A percentile compares a stretch with the other conserved stretches of the same genome.
Evolutionary conservation across 495 filamentous ascomycete species (phyloP).

Genomic region (Glarea lozoyensis): DNA sequence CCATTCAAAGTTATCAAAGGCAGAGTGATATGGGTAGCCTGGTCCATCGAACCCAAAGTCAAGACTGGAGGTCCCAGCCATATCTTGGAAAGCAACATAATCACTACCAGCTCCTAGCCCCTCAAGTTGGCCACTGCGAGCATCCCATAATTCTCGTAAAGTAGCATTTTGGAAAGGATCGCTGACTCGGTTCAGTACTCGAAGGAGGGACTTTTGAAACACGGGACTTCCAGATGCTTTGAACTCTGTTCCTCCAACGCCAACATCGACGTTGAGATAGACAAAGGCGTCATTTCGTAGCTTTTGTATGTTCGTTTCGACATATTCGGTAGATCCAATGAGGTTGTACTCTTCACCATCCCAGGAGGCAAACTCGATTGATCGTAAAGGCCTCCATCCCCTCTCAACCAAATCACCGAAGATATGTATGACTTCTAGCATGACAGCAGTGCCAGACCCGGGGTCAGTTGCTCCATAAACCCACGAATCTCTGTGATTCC

Average conservation of each 20-base stretch:
- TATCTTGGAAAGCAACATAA: slow-evolving; percentile 85
- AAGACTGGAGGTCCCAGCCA: slow-evolving; percentile 83
- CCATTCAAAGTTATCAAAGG: slow-evolving; percentile 85
- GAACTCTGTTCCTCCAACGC: slow-evolving; percentile 65
- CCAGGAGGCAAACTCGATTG: slow-evolving; percentile 93
- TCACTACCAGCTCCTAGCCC: slow-evolving; percentile 77
- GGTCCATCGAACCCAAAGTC: slow-evolving; percentile 73
- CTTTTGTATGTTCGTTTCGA: slow-evolving; percentile 79
- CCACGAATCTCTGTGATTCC: slow-evolving; percentile 92
- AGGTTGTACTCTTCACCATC: slow-evolving; percentile 90
- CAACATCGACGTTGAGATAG: slow-evolving; percentile 90
- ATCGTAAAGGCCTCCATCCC: slow-evolving; percentile 87
- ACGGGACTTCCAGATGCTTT: slow-evolving; percentile 70
- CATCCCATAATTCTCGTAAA: slow-evolving; percentile 66
- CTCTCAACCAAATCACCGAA: slow-evolving; percentile 64
- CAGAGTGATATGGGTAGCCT: slow-evolving; percentile 71
- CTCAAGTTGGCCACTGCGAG: slow-evolving; percentile 51
- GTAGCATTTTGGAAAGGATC: slow-evolving; percentile 69
- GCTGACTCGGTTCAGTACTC: slow-evolving; percentile 59
- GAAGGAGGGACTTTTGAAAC: slow-evolving; percentile 60
- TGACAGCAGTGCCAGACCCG: slow-evolving; percentile 80
- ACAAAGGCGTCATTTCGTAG: slow-evolving; percentile 66
- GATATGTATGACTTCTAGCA: slow-evolving; percentile 78
- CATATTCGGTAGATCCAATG: slow-evolving; percentile 90
- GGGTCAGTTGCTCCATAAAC: slow-evolving; percentile 81